Base-by-base conservation (phyloP, 177 flowering plant species). In the Vitis hybrid region DNA sequence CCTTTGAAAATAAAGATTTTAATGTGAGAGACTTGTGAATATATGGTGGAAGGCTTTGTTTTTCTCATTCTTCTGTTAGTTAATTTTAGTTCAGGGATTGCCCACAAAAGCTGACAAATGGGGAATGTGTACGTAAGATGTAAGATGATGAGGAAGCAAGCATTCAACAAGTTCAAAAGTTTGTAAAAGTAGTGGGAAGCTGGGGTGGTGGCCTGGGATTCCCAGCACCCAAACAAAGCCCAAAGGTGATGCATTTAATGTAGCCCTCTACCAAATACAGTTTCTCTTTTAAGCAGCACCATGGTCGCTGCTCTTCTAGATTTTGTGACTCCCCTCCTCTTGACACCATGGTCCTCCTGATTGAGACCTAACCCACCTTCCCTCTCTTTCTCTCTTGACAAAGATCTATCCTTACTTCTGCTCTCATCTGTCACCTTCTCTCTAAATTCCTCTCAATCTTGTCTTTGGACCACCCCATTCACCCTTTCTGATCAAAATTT, bases 321-420 rank as follows among this genome's bases (percentile, higher is more conserved):
- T 26, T 60, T 18, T 77, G 76, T 74, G 63, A 2, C 62, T 33
- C 22, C 12, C 70, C 45, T 78, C 69, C 60, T 65, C 72, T 61
- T 67, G 72, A 69, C 75, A 61, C 45, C 11, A 64, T 69, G 75
- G 79, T 68, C 77, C 77, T 60, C 0, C 45, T 51, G 63, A 68
- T 15, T 8, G 16, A 29, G 64, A 63, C 73, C 13, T 15, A n/a
- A 33, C 67, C 31, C n/a, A 58, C 67, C 51, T 21, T 45, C 49
- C 1, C 71, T 16, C 26, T 1, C 1, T 31, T 14, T 2, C 10
- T 13, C 16, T 50, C 52, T 11, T 64, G 64, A 65, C 62, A 65
- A 66, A 19, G 33, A 16, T 66, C 6, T 62, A n/a, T 62, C 26
- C 64, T 16, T 51, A 10, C 15, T 8, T 7, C 8, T 51, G 55